Base-by-base conservation (phyloP, 2,329 filamentous ascomycete species). In the Fonsecaea multimorphosa region DNA sequence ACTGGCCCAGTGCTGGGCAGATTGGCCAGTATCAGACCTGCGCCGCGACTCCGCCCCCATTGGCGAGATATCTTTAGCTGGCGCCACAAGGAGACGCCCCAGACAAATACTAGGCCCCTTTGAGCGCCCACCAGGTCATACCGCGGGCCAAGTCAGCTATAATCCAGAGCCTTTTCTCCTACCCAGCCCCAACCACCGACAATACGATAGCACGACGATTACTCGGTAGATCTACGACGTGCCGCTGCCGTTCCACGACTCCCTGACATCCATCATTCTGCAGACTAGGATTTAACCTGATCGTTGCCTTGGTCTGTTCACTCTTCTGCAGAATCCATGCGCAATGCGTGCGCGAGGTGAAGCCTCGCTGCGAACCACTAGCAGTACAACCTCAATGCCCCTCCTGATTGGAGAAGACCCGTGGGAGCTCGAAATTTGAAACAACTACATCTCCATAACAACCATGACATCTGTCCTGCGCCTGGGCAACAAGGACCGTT, bases 1-100 rank as follows among this genome's bases (percentile, higher is more conserved):
- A n/a, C n/a, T n/a, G n/a, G n/a, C n/a, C n/a, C n/a, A n/a, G n/a
- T n/a, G 40, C 51, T 16, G 51, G 54, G 44, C 57, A 67, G 64
- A 69, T 65, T 67, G 67, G 64, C 61, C 61, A 61, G 61, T 61
- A 62, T 61, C 61, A 64, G 61, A 49, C 62, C 64, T 69, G 67
- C 67, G 67, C 67, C 67, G 58, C 58, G 51, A 69, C 67, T 69
- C 58, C 67, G 67, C 67, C 67, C 65, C 67, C 59, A 63, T 65
- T 62, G 59, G 55, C 58, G 63, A 56, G 67, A 67, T 69, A 69
- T 69, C 65, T 69, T 69, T 69, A 69, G 67, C 62, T 58, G 32
- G 59, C 65, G 67, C 67, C 67, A 69, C 63, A 58, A 9, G 57
- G 38, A 44, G 57, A 24, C 56, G 49, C 67, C 57, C 54, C 29